Evolutionary conservation across 2,329 filamentous ascomycete species (phyloP).

Genomic region (Corynespora cassiicola): DNA sequence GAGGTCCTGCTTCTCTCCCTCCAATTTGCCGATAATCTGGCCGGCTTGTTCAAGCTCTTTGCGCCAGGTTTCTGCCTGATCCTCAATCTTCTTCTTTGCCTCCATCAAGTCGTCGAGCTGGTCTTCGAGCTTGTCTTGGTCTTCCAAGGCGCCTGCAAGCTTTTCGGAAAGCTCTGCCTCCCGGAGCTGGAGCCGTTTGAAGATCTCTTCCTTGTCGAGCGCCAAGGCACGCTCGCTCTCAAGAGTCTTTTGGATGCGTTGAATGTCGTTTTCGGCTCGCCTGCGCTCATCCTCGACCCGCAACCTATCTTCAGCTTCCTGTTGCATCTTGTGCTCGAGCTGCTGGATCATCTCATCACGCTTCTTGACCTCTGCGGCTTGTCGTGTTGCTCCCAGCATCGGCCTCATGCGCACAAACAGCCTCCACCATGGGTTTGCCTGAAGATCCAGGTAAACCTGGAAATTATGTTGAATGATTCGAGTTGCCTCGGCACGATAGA

Average conservation of each 20-base stretch:
- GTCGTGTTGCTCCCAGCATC: conserved; percentile 87
- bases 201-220: conserved; percentile 98
- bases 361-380: conserved; percentile 91
- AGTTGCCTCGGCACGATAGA: conserved; percentile 94
- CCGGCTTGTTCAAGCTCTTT: conserved; percentile 91
- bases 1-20: conserved; percentile 83
- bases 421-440: conserved; percentile 96
- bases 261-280: conserved; percentile 84
- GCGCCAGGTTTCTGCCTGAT: conserved; percentile 79
- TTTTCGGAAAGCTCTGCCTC: conserved; percentile 94
- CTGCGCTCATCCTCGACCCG: conserved; percentile 90
- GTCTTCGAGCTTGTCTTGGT: conserved; percentile 92
- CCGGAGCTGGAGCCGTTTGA: conserved; percentile 91
- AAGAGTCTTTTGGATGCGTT: conserved; percentile 88
- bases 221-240: conserved; percentile 96
- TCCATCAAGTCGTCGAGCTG: conserved; percentile 88
- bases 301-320: conserved; percentile 76
- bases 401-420: conserved; percentile 95
- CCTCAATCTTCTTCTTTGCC: conserved; percentile 87
- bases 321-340: conserved; percentile 81
- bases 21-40: conserved; percentile 81
- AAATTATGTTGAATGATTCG: conserved; percentile 95
- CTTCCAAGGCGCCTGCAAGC: conserved; percentile 86
- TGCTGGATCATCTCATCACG: conserved; percentile 91
- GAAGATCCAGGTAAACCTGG: conserved; percentile 86